Evolutionary conservation across 192 early-diverging fungal genomes (phyloP).

Genomic region (Cetraspora pellucida): DNA sequence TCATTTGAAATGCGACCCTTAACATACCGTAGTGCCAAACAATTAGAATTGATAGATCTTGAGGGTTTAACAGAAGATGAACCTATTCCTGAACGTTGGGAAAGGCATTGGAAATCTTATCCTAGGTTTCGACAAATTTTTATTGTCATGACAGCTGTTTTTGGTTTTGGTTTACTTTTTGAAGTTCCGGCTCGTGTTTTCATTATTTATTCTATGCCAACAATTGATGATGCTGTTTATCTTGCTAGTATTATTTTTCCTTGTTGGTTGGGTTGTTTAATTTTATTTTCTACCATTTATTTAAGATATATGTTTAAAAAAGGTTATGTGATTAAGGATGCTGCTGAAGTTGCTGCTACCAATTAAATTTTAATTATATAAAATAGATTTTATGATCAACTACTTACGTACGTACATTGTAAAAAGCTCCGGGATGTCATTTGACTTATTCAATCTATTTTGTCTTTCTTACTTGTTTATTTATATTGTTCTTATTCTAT

Average conservation of each 20-base stretch:
- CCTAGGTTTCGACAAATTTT: background rate
- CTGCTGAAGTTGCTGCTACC: too few relatives aligned
- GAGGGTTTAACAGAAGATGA: slow-evolving; percentile 1
- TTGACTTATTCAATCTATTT: too few relatives aligned
- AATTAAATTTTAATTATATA: too few relatives aligned
- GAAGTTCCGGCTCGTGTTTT: background rate
- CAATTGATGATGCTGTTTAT: background rate
- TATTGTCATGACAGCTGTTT: background rate
- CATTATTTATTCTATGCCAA: background rate
- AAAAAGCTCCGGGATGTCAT: too few relatives aligned
- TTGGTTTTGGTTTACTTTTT: background rate
- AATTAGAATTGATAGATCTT: slow-evolving; percentile 41
- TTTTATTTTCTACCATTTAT: background rate
- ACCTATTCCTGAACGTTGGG: background rate
- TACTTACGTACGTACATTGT: too few relatives aligned
- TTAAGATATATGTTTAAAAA: too few relatives aligned
- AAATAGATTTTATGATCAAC: too few relatives aligned
- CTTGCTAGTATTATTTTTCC: background rate
- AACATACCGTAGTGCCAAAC: slow-evolving; percentile 42
- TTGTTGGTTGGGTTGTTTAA: background rate
- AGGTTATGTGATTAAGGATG: too few relatives aligned
- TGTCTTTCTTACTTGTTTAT: too few relatives aligned
- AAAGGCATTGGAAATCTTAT: background rate
- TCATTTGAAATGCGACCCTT: slow-evolving; percentile 43
- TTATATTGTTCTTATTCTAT: too few relatives aligned